These are phyloP conservation scores for Daldinia eschscholtzii DNA, from an alignment of 2,329 filamentous ascomycete species.

Conservation along the genomic window DNA sequence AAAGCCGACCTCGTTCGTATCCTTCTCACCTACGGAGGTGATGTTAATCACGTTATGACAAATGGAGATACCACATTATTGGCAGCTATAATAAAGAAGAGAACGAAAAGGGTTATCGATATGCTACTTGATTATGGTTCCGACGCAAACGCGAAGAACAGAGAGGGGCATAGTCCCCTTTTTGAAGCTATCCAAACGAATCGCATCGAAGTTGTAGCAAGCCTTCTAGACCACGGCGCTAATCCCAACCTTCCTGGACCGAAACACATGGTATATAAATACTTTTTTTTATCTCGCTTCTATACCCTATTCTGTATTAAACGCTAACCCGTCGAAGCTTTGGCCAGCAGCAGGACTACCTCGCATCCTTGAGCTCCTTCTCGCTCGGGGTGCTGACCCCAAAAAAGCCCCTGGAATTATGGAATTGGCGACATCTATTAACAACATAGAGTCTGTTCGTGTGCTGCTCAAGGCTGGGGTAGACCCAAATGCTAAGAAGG, in stretches of 20 bases:
- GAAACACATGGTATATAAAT: slow-evolving; percentile 73
- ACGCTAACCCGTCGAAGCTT: slow-evolving; percentile 24
- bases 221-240: slow-evolving; percentile 69
- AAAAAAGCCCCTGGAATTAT: slow-evolving; percentile 73
- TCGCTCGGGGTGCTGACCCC: slow-evolving; percentile 69
- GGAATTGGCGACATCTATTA: slow-evolving; percentile 73
- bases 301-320: background rate
- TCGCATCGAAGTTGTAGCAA: slow-evolving; percentile 60
- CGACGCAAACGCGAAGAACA: slow-evolving; percentile 65
- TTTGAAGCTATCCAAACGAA: slow-evolving; percentile 64
- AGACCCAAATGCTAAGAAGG: slow-evolving; percentile 72
- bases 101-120: slow-evolving; percentile 58
- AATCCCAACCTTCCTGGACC: slow-evolving; percentile 77
- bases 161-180: slow-evolving; percentile 63
- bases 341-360: slow-evolving; percentile 39
- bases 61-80: slow-evolving; percentile 73
- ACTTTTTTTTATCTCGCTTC: background rate
- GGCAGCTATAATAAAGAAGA: slow-evolving; percentile 69
- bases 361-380: slow-evolving; percentile 59
- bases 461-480: slow-evolving; percentile 70
- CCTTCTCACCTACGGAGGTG: slow-evolving; percentile 71
- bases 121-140: slow-evolving; percentile 60
- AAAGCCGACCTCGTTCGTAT: slow-evolving; percentile 70
- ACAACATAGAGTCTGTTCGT: slow-evolving; percentile 72
- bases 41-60: slow-evolving; percentile 65